phyloP scores from a whole-genome alignment of 2,329 filamentous ascomycete species.

The Verticillium albo-atrum region DNA sequence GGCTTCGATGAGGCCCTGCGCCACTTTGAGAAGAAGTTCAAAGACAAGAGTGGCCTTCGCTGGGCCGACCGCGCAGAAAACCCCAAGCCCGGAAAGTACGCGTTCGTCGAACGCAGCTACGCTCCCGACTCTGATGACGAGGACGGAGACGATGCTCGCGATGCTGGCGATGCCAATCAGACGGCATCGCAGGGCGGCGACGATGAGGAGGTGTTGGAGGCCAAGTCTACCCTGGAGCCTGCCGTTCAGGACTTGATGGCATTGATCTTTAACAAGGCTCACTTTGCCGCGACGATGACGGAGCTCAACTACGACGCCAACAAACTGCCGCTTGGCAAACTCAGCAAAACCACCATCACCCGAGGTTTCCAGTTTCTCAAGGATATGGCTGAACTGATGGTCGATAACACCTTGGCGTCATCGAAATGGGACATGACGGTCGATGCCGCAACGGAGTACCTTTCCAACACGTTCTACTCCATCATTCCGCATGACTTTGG shows the following conservation, averaged over 20 bases:
- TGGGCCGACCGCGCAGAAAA: constrained; percentile 50
- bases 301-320: constrained; percentile 67
- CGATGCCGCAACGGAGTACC: constrained; percentile 44
- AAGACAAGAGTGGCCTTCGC: constrained; percentile 51
- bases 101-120: constrained; percentile 76
- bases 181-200: constrained; percentile 21
- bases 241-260: constrained; percentile 66
- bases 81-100: constrained; percentile 67
- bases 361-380: constrained; percentile 75
- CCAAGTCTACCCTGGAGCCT: constrained; percentile 49
- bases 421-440: constrained; percentile 35
- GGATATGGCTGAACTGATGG: constrained; percentile 64
- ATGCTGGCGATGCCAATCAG: constrained; percentile 25
- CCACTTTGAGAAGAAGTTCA: constrained; percentile 58
- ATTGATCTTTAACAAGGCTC: constrained; percentile 77
- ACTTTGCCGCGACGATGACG: constrained; percentile 63
- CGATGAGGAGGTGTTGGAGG: constrained; percentile 21
- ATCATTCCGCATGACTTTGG: constrained; percentile 80
- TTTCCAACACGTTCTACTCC: constrained; percentile 78
- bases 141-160: constrained; percentile 27
- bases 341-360: constrained; percentile 73
- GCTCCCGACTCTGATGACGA: constrained; percentile 62
- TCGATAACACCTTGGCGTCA: constrained; percentile 42
- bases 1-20: constrained; percentile 37
- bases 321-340: constrained; percentile 79